phyloP scores from a whole-genome alignment of 2,329 filamentous ascomycete species.

The Lasiodiplodia hormozganensis region DNA sequence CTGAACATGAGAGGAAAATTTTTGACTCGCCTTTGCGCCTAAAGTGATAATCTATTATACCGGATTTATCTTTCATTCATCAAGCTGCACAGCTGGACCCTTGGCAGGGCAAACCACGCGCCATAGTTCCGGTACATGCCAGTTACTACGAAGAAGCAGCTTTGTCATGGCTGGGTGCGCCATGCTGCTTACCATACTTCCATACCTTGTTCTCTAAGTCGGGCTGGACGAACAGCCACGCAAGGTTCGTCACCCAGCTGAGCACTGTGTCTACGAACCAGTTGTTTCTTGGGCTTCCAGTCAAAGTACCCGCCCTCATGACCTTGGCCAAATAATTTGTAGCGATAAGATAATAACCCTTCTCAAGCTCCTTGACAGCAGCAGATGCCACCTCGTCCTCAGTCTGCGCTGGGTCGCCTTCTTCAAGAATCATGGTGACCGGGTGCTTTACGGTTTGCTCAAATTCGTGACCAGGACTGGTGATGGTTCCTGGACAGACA shows the following conservation, averaged over 20 bases:
- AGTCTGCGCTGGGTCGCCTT: conserved; percentile 78
- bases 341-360: conserved; percentile 79
- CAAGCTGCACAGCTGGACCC: not conserved
- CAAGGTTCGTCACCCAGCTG: conserved; percentile 60
- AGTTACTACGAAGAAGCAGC: not conserved
- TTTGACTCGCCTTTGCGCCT: not conserved
- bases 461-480: conserved; percentile 73
- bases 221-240: conserved; percentile 63
- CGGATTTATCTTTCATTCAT: not conserved
- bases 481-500: conserved; percentile 84
- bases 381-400: conserved; percentile 77
- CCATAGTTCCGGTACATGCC: not conserved
- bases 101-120: not conserved
- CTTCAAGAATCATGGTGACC: conserved; percentile 80
- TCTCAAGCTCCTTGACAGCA: conserved; percentile 77
- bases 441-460: conserved; percentile 83
- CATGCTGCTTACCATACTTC: conserved; percentile 64
- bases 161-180: conserved; percentile 34
- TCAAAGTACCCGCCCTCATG: conserved; percentile 68
- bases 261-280: conserved; percentile 62
- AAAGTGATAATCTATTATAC: not conserved
- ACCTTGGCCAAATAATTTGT: conserved; percentile 74
- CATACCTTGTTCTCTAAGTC: conserved; percentile 65
- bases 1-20: not conserved
- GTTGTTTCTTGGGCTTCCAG: conserved; percentile 61